These are phyloP conservation scores for Picochlorum sp. DNA, from an alignment of 139 green algal species.

Conservation along the genomic window DNA sequence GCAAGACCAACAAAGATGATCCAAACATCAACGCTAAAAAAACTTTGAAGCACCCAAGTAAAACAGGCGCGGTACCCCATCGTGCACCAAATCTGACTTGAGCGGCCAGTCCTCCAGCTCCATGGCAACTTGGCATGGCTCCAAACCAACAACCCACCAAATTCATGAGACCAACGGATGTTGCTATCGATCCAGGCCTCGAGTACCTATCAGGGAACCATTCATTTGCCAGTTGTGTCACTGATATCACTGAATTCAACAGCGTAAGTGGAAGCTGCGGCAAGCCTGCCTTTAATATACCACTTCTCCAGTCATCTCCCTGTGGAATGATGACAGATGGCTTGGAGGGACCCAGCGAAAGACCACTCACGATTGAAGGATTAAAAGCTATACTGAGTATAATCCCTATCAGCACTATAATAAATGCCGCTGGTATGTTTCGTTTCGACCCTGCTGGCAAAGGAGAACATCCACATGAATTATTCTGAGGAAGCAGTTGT, in stretches of 20 bases:
- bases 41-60: constrained; percentile 65
- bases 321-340: constrained; percentile 14
- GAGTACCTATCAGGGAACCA: constrained; percentile 44
- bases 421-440: constrained; percentile 45
- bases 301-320: constrained; percentile 20
- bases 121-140: constrained; percentile 70
- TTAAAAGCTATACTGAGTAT: constrained; percentile 30
- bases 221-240: constrained; percentile 53
- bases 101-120: constrained; percentile 63
- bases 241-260: constrained; percentile 73
- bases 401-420: constrained; percentile 55
- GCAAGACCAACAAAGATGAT: constrained; percentile 44
- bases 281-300: constrained; percentile 24
- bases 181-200: constrained; percentile 30
- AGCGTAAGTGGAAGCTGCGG: constrained; percentile 49
- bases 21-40: constrained; percentile 56
- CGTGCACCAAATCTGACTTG: constrained; percentile 69
- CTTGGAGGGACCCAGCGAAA: constrained; percentile 40
- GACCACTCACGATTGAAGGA: constrained; percentile 21
- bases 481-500: background rate
- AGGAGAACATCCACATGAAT: background rate
- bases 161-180: constrained; percentile 66
- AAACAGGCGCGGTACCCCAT: constrained; percentile 47
- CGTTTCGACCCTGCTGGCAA: background rate
- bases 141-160: constrained; percentile 63